These are phyloP conservation scores for Phytophthora hibernalis DNA, from an alignment of 352 stramenopile genomes.

Conservation along the genomic window DNA sequence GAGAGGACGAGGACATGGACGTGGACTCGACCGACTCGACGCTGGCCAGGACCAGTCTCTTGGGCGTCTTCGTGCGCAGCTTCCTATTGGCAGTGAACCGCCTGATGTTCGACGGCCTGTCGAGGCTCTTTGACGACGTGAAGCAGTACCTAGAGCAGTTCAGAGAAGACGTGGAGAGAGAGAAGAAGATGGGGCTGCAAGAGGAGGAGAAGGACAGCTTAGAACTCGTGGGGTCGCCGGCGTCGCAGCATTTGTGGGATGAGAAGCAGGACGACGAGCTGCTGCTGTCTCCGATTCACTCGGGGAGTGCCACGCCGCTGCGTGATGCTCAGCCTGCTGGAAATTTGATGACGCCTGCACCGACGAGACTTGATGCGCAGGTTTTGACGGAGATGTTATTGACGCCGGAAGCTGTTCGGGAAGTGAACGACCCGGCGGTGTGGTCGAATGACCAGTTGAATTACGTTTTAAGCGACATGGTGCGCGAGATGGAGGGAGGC, in stretches of 20 bases:
- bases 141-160: conserved; percentile 58
- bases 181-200: conserved; percentile 8
- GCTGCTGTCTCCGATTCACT: conserved; percentile 43
- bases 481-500: conserved; percentile 36
- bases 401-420: conserved; percentile 19
- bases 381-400: conserved; percentile 20
- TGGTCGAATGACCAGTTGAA: conserved; percentile 71
- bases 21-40: conserved; percentile 56
- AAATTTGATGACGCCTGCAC: conserved; percentile 23
- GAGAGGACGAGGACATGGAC: conserved; percentile 26
- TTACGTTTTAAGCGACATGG: conserved; percentile 63
- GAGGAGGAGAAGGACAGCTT: conserved; percentile 31
- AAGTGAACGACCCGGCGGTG: conserved; percentile 38
- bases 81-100: conserved; percentile 70
- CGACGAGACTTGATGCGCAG: conserved; percentile 12
- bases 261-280: conserved; percentile 41
- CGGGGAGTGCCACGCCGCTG: conserved; percentile 16
- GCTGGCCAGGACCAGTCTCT: conserved; percentile 58
- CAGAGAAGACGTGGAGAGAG: conserved; percentile 41
- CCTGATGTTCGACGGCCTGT: conserved; percentile 76
- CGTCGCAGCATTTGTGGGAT: conserved; percentile 43
- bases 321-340: conserved; percentile 10
- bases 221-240: conserved; percentile 30
- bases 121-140: conserved; percentile 70
- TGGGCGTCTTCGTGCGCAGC: conserved; percentile 75